A percentile compares a stretch with the other conserved stretches of the same genome.
These are phyloP conservation scores for Mangifera indica DNA, from an alignment of 345 rosid genomes.

Conservation along the genomic window DNA sequence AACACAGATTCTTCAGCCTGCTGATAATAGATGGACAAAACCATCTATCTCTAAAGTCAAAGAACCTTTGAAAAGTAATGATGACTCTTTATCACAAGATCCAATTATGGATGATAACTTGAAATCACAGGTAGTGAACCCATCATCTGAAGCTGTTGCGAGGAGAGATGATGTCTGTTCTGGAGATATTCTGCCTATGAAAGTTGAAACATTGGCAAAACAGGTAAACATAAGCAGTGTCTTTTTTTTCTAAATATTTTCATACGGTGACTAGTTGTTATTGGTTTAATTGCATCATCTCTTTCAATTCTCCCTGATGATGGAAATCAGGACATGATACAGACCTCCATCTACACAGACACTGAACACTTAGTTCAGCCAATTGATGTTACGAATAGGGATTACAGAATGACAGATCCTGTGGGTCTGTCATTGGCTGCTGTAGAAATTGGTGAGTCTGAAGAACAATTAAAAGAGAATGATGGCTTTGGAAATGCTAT, in stretches of 20 bases:
- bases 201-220: not conserved
- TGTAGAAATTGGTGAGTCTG: not conserved
- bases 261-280: not conserved
- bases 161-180: not conserved
- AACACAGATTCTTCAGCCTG: not conserved
- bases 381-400: not conserved
- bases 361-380: not conserved
- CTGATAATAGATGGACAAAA: conserved; percentile 2
- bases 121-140: not conserved
- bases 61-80: not conserved
- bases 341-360: not conserved
- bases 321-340: no score
- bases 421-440: not conserved
- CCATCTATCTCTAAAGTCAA: not conserved
- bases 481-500: not conserved
- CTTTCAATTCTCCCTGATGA: no score
- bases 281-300: not conserved
- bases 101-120: not conserved
- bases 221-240: not conserved
- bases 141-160: not conserved
- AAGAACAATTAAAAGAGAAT: conserved; percentile 4
- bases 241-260: not conserved
- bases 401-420: not conserved
- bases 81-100: not conserved
- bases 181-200: conserved; percentile 1